Evolutionary conservation across 192 early-diverging fungal genomes (phyloP).

Genomic region (Chytriomyces confervae): DNA sequence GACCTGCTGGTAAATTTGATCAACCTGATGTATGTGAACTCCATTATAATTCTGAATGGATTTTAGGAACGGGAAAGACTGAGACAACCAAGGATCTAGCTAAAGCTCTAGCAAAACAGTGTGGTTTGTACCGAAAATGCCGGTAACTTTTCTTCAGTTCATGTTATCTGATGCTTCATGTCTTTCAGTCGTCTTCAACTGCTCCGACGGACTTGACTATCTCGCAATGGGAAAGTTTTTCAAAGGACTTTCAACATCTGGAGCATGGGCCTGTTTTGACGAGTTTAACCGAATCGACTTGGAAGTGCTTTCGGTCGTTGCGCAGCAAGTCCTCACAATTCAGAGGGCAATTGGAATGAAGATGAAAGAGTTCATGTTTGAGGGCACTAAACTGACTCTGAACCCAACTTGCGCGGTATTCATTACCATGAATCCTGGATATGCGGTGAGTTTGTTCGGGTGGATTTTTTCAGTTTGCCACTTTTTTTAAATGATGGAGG

Average conservation of each 20-base stretch:
- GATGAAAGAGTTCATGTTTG: conserved; percentile 65
- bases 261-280: conserved; percentile 73
- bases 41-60: background rate
- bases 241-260: conserved; percentile 64
- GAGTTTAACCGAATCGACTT: conserved; percentile 72
- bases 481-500: background rate
- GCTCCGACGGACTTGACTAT: conserved; percentile 72
- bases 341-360: conserved; percentile 63
- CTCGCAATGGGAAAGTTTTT: conserved; percentile 74
- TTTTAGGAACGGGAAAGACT: conserved; percentile 66
- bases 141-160: conserved; percentile 3
- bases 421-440: conserved; percentile 74
- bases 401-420: conserved; percentile 68
- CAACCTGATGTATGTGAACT: background rate
- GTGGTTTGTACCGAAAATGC: conserved; percentile 36
- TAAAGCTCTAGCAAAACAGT: conserved; percentile 71
- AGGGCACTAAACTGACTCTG: conserved; percentile 61
- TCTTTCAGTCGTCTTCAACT: conserved; percentile 64
- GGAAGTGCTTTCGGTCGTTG: conserved; percentile 69
- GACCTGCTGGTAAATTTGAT: conserved; percentile 48
- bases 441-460: conserved; percentile 63
- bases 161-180: background rate
- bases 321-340: conserved; percentile 70
- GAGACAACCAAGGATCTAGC: conserved; percentile 73
- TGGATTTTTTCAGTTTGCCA: conserved; percentile 46